Base-by-base conservation (phyloP, 1,284 basidiomycete species). In the Melampsora americana region DNA sequence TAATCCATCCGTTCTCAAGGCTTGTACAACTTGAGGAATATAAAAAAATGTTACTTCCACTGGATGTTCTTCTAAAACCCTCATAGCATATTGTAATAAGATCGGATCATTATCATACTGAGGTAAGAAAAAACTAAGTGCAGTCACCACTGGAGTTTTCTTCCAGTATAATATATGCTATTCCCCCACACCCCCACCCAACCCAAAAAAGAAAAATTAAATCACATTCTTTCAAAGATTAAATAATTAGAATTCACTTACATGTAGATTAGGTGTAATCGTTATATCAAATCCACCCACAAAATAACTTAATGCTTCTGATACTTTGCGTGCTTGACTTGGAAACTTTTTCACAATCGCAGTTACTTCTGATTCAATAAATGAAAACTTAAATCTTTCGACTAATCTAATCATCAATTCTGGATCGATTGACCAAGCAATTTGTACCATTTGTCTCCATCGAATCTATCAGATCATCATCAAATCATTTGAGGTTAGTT, bases 21-120 rank as follows among this genome's bases (percentile, higher is more conserved):
- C 94, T 82, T 99, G 96, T 0, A 99, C 96, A 26, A 99, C 90
- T 86, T 99, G 96, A 0, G 96, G 96, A 20, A 99, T 93, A 82
- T 97, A 99, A 87, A 99, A 99, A 87, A 99, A 99, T 0, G 95
- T 95, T 64, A 98, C 83, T 30, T 93, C 90, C 20, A 99, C 92
- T 0, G 94, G 92, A 82, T 98, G 94, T 82, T 96, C 90, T 82
- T 95, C 93, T 59, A 99, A 85, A 0, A 95, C 92, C 66, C 95
- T 89, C 85, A 99, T 94, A 0, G 95, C 95, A 83, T 97, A 99
- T 89, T 99, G 96, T 42, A 99, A 85, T 50, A 98, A 84, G 53
- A 93, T 83, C 0, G 95, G 90, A 80, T 98, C 89, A 80, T 89
- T 92, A 76, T 89, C 87, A 83, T 90, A 94, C 71, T 89, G 88